Evolutionary conservation across 2,329 filamentous ascomycete species (phyloP), one percentile per base, ranked within the genome.

Genomic region (Diaporthe humulicola): DNA sequence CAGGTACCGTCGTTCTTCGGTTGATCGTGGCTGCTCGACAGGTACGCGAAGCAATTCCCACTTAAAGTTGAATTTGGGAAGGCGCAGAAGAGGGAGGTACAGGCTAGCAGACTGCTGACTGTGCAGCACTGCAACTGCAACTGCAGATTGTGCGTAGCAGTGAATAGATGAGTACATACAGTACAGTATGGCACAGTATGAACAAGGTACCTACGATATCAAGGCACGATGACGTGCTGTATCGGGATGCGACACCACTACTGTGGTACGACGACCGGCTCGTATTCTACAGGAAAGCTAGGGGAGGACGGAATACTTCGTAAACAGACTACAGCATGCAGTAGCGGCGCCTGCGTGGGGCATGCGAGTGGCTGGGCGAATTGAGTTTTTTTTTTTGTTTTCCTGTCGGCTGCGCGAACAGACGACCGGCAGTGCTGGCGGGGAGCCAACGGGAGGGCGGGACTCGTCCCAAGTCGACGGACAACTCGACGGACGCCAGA

Each of bases 201-300:
- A n/a, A n/a, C n/a, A n/a, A n/a, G 14, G 48, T 50, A 52, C 48
- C 48, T 8, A 14, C 10, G n/a, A 30, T 38, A 40, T 40, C 33
- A 54, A 69, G 64, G 15, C n/a, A 54, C n/a, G 40, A 69, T 69
- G 64, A 54, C 64, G 64, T 69, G 48, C 64, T 69, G 48, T 40
- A 52, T 45, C 64, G 64, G 64, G 64, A 69, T 69, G 64, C 48
- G 36, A 69, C 64, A 69, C 33, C 48, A 67, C 30, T 28, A 40
- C 48, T 69, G 48, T 54, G 48, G 64, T 69, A 54, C 45, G 48
- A 64, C 40, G 45, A n/a, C 48, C 48, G 64, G n/a, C 64, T 69
- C 64, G 64, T 69, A 69, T 69, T 69, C 36, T 67, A 52, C 48
- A 9, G 38, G 17, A 22, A 50, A 67, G 45, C 45, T 17, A 66